Conservation (phyloP, 164 flowering plant genomes). For the Stephania cephalantha region DNA sequence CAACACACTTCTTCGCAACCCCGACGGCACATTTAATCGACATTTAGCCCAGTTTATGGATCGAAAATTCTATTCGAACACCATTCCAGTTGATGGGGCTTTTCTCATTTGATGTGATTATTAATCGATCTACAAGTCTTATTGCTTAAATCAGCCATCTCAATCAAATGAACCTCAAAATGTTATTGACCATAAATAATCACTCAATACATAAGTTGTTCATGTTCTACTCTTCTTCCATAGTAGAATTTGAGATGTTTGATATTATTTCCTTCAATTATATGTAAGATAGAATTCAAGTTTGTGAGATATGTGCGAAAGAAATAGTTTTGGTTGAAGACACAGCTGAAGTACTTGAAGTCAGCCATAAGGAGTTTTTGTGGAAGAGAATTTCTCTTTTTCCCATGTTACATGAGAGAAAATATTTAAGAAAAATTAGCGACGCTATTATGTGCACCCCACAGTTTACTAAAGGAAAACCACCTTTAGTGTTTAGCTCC, state of each 20-base stretch:
- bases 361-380: background rate
- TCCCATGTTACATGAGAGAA: background rate
- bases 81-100: slow-evolving; percentile 66
- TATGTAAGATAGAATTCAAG: background rate
- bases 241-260: background rate
- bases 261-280: background rate
- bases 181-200: slow-evolving; percentile 40
- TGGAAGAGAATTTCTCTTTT: background rate
- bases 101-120: slow-evolving; percentile 57
- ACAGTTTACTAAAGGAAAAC: too few species aligned
- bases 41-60: slow-evolving; percentile 81
- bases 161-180: slow-evolving; percentile 30
- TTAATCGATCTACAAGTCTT: slow-evolving; percentile 49
- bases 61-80: slow-evolving; percentile 66
- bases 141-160: slow-evolving; percentile 43
- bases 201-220: slow-evolving; percentile 15
- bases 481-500: too few species aligned
- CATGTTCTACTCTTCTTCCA: too few species aligned
- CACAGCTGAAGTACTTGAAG: background rate
- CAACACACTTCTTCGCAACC: slow-evolving; percentile 83
- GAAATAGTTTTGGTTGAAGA: too few species aligned
- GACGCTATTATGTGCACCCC: too few species aligned
- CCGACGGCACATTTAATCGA: slow-evolving; percentile 89
- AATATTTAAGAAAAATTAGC: too few species aligned
- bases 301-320: too few species aligned